A percentile compares a stretch with the other conserved stretches of the same genome.
Conservation (phyloP, 73 alveolate species). For the Tetrahymena elliotti region DNA sequence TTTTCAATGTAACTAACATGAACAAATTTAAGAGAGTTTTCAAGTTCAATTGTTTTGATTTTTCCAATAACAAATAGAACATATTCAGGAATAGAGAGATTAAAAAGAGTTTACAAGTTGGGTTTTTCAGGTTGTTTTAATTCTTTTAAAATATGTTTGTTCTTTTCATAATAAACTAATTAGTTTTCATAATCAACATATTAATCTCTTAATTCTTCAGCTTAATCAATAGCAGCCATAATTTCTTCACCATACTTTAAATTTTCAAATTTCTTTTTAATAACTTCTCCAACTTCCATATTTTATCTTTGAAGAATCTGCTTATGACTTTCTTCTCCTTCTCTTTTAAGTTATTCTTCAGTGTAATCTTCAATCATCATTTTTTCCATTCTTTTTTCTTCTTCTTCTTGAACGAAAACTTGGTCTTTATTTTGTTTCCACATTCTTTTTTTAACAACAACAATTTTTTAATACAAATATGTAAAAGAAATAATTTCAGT, state of each 20-base stretch:
- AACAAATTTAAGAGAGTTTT: not conserved
- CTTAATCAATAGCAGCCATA: not conserved
- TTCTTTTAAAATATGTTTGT: not conserved
- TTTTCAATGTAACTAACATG: not conserved
- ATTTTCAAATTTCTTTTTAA: not conserved
- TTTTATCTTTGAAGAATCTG: not conserved
- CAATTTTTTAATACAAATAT: too few species aligned
- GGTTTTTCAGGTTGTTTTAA: not conserved
- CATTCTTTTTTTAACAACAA: not conserved
- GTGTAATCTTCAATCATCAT: conserved; percentile 47
- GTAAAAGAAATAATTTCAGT: not conserved
- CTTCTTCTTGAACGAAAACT: conserved; percentile 73
- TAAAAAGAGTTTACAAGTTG: not conserved
- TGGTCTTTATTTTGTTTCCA: conserved; percentile 78
- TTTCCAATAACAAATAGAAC: not conserved
- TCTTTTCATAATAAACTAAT: not conserved
- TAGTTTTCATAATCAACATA: not conserved
- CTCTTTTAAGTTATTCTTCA: not conserved
- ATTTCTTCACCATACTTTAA: not conserved
- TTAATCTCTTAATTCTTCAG: not conserved
- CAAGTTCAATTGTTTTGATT: not conserved
- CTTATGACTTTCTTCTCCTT: not conserved
- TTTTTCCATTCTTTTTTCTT: conserved; percentile 77
- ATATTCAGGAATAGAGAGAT: not conserved
- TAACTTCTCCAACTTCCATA: not conserved